Evolutionary conservation across 2,329 filamentous ascomycete species (phyloP), one percentile per base, ranked within the genome.

Genomic region (Neonectria sp.): DNA sequence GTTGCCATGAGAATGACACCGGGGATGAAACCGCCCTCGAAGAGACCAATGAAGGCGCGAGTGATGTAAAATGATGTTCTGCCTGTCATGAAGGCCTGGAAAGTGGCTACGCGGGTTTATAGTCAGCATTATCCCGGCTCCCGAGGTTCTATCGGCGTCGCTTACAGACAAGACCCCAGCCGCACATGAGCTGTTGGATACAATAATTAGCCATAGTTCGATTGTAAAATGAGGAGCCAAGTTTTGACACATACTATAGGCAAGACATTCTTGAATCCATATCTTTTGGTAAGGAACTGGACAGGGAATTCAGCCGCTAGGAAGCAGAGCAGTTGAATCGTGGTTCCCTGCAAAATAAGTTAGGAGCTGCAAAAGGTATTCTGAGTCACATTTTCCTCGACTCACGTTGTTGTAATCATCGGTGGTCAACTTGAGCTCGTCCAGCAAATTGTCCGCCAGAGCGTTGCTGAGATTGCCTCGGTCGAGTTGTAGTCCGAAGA

Each of bases 401-500:
- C 74, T 46, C 17, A 81, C 81, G 73, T 89, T 85, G 70, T 90
- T 90, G 75, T 88, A 89, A 66, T 89, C 85, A 75, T 88, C 82
- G 11, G 81, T 84, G 0, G 76, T 84, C 63, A 87, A 64, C 0
- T 79, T 75, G 31, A 86, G 76, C 63, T 90, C 91, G 55, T 77
- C 80, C 9, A 93, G 82, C 73, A 92, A 83, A 71, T 89, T 88
- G 74, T 92, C 90, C 2, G 88, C 89, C 33, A 89, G 80, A 3
- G 89, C 90, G 71, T 90, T 90, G 61, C 83, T 84, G 74, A 92
- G 80, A 73, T 92, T 92, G 58, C 89, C 89, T 55, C 90, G 83
- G 75, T 91, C 90, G 8, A 92, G 80, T 74, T 92, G 89, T 5
- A 92, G 81, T 0, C 88, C 88, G 63, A 91, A 90, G 78, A 92